Base-by-base conservation (phyloP, 2,329 filamentous ascomycete species). In the Pseudogymnoascus sp. region DNA sequence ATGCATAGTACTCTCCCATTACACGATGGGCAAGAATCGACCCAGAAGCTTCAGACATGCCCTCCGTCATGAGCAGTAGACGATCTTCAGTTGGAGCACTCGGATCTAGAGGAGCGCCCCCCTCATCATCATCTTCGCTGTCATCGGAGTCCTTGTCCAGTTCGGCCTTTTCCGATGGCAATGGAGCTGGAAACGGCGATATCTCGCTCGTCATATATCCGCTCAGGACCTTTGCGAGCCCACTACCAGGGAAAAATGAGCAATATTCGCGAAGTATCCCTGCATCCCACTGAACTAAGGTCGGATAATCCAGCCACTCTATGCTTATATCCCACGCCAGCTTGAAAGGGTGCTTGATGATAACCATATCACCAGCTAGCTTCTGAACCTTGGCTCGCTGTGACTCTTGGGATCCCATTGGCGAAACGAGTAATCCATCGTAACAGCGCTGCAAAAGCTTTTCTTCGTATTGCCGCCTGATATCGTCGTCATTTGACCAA, bases 271-370 rank as follows among this genome's bases (percentile, higher is more conserved):
- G 82, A 24, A 99, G 77, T n/a, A 93, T 79, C 47, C 84, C 85
- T 47, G 85, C 82, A 71, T 97, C 93, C 79, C 91, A 89, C 26
- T 91, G 84, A n/a, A 82, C 79, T 59, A 95, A 82, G 56, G 84
- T 84, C 69, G 90, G 86, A 44, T 86, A 79, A 74, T 97, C 93
- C 68, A 89, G 84, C 90, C 93, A 97, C 72, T 97, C 91, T 64
- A 99, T 80, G 31, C 89, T 83, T 65, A 97, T 88, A 70, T 91
- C 88, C 96, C 96, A 99, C 0, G 95, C 95, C 14, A 96, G 81
- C 67, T 88, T 85, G 76, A 88, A 96, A 0, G 91, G 90, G 69
- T 97, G 92, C 70, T 93, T 93, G 73, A 99, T 95, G 65, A 96
- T 90, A 65, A 99, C 93, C 90, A 99, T 96, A 65, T 93, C 95